phyloP scores from a whole-genome alignment of 2,329 filamentous ascomycete genomes.

The Beauveria varroae region DNA sequence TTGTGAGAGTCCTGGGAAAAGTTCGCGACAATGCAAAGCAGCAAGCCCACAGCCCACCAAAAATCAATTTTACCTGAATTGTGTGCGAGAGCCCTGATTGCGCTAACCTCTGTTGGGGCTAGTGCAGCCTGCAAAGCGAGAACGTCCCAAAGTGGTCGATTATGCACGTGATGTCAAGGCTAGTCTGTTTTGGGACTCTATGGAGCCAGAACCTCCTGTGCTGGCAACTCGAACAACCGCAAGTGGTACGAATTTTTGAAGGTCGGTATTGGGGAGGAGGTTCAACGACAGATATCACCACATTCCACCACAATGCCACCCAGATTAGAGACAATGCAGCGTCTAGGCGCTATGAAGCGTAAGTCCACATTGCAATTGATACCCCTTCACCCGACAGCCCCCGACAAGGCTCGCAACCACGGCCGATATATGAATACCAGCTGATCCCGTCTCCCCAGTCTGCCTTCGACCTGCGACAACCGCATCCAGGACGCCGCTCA shows the following conservation, averaged over 20 bases:
- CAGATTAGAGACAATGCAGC: slow-evolving; percentile 53
- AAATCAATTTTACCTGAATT: slow-evolving; percentile 28
- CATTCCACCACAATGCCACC: slow-evolving; percentile 51
- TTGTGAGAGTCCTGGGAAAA: slow-evolving; percentile 28
- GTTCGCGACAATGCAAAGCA: slow-evolving; percentile 29
- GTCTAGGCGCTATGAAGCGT: slow-evolving; percentile 55
- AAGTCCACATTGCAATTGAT: slow-evolving; percentile 23
- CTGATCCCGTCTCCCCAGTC: slow-evolving; percentile 33
- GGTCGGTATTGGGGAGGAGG: slow-evolving; percentile 14
- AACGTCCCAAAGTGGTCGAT: neutral
- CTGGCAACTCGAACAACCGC: neutral
- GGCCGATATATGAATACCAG: slow-evolving; percentile 15
- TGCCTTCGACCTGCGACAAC: slow-evolving; percentile 49
- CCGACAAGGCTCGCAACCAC: neutral
- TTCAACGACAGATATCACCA: slow-evolving; percentile 1
- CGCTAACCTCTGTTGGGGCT: slow-evolving; percentile 20
- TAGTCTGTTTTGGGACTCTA: slow-evolving; percentile 16
- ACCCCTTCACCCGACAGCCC: slow-evolving; percentile 10
- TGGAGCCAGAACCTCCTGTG: neutral
- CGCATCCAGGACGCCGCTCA: slow-evolving; percentile 39
- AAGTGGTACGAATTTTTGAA: slow-evolving; percentile 28
- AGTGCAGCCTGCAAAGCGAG: slow-evolving; percentile 9
- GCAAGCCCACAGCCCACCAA: slow-evolving; percentile 16
- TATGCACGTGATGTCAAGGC: slow-evolving; percentile 24
- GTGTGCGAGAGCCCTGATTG: slow-evolving; percentile 29